Evolutionary conservation across 1,139 yeast genomes (phyloP).

Genomic region (Kodamaea sp.): DNA sequence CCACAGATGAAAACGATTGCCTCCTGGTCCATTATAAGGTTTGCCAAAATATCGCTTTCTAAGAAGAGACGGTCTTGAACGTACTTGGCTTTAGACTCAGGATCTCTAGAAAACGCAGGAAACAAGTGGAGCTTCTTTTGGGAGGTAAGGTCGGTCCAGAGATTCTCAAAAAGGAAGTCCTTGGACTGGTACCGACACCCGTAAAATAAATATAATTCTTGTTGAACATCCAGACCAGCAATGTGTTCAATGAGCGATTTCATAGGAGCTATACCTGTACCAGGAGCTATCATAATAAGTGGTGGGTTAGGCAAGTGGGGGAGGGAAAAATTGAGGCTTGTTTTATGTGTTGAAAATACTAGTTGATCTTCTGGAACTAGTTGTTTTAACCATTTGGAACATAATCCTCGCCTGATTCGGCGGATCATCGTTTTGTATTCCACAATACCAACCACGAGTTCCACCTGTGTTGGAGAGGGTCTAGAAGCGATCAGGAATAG

Average conservation of each 20-base stretch:
- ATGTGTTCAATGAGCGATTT: slow-evolving; percentile 56
- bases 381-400: slow-evolving; percentile 72
- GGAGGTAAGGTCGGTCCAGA: slow-evolving; percentile 45
- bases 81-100: slow-evolving; percentile 51
- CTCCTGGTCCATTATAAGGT: slow-evolving; percentile 51
- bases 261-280: slow-evolving; percentile 93
- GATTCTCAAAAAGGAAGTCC: slow-evolving; percentile 66
- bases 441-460: slow-evolving; percentile 79
- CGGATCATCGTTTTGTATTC: slow-evolving; percentile 82
- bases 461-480: slow-evolving; percentile 47
- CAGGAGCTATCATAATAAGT: slow-evolving; percentile 77
- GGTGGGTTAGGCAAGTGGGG: slow-evolving; percentile 40
- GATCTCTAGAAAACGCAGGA: slow-evolving; percentile 24
- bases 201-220: slow-evolving; percentile 55
- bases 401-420: slow-evolving; percentile 75
- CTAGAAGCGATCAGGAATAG: slow-evolving; percentile 78
- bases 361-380: slow-evolving; percentile 51
- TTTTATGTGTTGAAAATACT: slow-evolving; percentile 56
- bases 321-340: slow-evolving; percentile 36
- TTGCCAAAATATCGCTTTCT: slow-evolving; percentile 47
- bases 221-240: slow-evolving; percentile 16
- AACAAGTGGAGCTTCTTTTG: slow-evolving; percentile 23
- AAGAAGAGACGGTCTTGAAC: slow-evolving; percentile 72
- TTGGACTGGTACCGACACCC: slow-evolving; percentile 72
- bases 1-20: slow-evolving; percentile 84